Evolutionary conservation across 2,329 filamentous ascomycete species (phyloP).

Genomic region (Cercospora brassicicola): DNA sequence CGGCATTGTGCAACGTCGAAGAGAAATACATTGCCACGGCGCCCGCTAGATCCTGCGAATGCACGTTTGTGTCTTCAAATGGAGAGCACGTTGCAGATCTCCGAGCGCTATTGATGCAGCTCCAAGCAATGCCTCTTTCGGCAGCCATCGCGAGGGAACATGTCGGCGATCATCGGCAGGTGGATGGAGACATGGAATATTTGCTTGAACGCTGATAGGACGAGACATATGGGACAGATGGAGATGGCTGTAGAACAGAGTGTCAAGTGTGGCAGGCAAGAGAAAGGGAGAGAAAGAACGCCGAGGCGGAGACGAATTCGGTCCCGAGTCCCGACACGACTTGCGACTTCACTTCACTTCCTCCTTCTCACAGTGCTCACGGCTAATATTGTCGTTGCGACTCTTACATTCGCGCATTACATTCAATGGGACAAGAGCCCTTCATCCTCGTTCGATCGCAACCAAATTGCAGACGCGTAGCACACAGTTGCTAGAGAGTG

Average conservation of each 20-base stretch:
- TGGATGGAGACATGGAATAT: neutral
- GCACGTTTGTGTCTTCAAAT: neutral
- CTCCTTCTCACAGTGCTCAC: neutral
- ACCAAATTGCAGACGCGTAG: neutral
- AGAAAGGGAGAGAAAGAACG: neutral
- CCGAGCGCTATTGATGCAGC: neutral
- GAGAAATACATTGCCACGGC: neutral
- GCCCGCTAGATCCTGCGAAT: neutral
- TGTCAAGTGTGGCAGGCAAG: neutral
- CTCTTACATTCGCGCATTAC: too few relatives aligned
- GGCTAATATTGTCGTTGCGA: neutral
- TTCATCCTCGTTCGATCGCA: neutral
- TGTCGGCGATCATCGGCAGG: neutral
- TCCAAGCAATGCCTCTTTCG: neutral
- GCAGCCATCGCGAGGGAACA: neutral
- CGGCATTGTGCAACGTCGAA: neutral
- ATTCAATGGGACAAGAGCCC: too few relatives aligned
- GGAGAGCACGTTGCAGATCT: neutral
- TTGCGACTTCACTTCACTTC: neutral
- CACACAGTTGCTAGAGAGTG: neutral
- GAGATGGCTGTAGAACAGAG: neutral
- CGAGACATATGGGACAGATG: neutral
- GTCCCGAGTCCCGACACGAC: neutral
- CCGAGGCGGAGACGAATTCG: neutral
- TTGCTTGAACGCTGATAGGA: neutral